Evolutionary conservation across 2,329 filamentous ascomycete species (phyloP), one percentile per base, ranked within the genome.

Genomic region (Emergomyces pasteurianus): DNA sequence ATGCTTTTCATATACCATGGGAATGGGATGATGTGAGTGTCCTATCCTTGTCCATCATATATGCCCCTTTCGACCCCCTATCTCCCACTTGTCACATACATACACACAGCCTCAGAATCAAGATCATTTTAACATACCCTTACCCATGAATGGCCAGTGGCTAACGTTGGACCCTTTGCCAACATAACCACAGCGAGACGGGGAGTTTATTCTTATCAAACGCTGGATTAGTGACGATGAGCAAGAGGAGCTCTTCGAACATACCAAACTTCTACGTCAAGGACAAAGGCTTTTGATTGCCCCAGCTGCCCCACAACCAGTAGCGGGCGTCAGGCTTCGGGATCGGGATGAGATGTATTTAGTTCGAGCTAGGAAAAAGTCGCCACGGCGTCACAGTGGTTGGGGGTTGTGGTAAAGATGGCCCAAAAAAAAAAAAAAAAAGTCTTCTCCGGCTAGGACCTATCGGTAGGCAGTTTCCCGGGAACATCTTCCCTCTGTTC

Each of bases 161-260:
- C 58, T 59, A 59, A 59, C 63, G 28, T 42, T 34, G 18, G 1
- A 2, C 31, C n/a, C 12, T 14, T 10, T 49, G 21, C 18, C 65
- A 85, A 31, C 7, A 34, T 10, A 58, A 47, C 5, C 46, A 79
- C 58, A 78, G 76, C 66, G 65, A 58, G 86, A 91, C 67, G 80
- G 83, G 21, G 84, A 87, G 54, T 91, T 84, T 66, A 78, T 91
- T 60, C 73, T 92, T 62, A 87, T 91, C 74, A 88, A 87, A 73
- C 80, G 84, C 60, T 89, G 84, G 83, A 84, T 91, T 58, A 82
- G 83, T 3, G 85, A 90, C 66, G 81, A 83, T 63, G 83, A 90
- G 70, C 88, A 90, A 68, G 82, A 89, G 62, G 77, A 84, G 61
- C 80, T 90, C 56, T 92, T 88, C 81, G 81, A 83, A 50, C 87